Conservation (phyloP, 805 yeast species). For the Tetrapisispora taiwanensis region DNA sequence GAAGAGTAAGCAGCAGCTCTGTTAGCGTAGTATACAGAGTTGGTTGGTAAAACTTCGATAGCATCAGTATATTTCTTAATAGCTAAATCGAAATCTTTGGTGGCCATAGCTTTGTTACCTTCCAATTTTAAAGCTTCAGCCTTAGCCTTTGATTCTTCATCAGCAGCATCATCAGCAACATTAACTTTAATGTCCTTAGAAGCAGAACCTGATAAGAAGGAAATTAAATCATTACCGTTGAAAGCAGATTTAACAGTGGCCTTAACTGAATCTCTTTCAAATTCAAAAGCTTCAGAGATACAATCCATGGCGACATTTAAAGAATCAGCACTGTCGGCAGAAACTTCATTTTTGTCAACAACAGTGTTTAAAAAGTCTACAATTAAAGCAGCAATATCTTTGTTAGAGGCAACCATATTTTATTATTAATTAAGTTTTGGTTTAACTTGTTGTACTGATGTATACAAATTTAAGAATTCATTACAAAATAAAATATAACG, state of each 20-base stretch:
- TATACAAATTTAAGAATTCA: too few species aligned
- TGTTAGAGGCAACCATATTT: constrained; percentile 39
- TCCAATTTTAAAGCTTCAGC: constrained; percentile 81
- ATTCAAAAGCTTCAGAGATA: constrained; percentile 43
- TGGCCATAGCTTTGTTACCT: constrained; percentile 86
- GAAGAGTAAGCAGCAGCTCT: constrained; percentile 96
- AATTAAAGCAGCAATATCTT: constrained; percentile 64
- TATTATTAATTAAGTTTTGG: background rate
- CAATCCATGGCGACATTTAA: constrained; percentile 91
- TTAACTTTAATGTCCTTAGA: constrained; percentile 32
- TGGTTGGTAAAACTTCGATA: constrained; percentile 53
- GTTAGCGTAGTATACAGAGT: constrained; percentile 81
- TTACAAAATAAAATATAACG: too few species aligned
- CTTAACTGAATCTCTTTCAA: constrained; percentile 66
- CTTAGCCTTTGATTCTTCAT: constrained; percentile 47
- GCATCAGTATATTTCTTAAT: constrained; percentile 74
- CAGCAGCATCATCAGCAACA: constrained; percentile 26
- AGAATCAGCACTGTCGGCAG: constrained; percentile 77
- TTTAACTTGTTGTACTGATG: too few species aligned
- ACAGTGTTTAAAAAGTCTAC: constrained; percentile 58
- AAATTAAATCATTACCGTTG: constrained; percentile 37
- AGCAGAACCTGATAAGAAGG: constrained; percentile 13
- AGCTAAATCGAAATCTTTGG: constrained; percentile 59
- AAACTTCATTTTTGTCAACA: constrained; percentile 49
- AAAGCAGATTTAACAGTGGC: constrained; percentile 30